Conservation (phyloP, 2,329 filamentous ascomycete species). For the Colletotrichum graminicola region DNA sequence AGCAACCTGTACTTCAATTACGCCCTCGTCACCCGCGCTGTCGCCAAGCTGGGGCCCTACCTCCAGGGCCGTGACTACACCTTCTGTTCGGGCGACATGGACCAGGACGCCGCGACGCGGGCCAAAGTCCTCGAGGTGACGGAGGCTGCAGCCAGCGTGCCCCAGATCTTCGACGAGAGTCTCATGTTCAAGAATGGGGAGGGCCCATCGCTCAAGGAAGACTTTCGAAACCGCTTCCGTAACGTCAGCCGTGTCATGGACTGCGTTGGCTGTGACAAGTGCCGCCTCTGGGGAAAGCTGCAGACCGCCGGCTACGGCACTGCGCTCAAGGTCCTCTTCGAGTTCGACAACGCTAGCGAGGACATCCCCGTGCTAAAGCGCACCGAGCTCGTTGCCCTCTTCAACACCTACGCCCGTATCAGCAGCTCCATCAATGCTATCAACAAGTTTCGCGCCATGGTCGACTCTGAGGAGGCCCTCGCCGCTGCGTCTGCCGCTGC, state of each 20-base stretch:
- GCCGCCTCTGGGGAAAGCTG: constrained; percentile 96
- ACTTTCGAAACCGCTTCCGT: constrained; percentile 96
- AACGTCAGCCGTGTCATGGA: constrained; percentile 98
- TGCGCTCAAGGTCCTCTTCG: constrained; percentile 94
- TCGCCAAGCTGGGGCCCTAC: constrained; percentile 89
- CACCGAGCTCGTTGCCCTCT: constrained; percentile 92
- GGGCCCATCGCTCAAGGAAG: constrained; percentile 87
- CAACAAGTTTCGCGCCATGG: constrained; percentile 74
- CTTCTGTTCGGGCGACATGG: constrained; percentile 88
- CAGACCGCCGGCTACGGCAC: constrained; percentile 96
- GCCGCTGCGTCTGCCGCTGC: constrained; percentile 45
- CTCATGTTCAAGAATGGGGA: constrained; percentile 91
- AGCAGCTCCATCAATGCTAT: constrained; percentile 84
- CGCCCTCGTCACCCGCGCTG: constrained; percentile 89
- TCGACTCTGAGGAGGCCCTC: constrained; percentile 54
- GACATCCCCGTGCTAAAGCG: constrained; percentile 80
- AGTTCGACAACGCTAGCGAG: constrained; percentile 79
- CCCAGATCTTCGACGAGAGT: constrained; percentile 91
- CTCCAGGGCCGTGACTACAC: constrained; percentile 78
- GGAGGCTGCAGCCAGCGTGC: constrained; percentile 74
- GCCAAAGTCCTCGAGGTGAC: constrained; percentile 84
- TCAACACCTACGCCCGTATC: constrained; percentile 93
- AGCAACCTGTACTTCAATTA: constrained; percentile 99
- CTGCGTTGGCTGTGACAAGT: constrained; percentile 98
- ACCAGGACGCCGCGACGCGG: constrained; percentile 83